phyloP scores from a whole-genome alignment of 2,329 filamentous ascomycete species.

The Eurotiales sp. region DNA sequence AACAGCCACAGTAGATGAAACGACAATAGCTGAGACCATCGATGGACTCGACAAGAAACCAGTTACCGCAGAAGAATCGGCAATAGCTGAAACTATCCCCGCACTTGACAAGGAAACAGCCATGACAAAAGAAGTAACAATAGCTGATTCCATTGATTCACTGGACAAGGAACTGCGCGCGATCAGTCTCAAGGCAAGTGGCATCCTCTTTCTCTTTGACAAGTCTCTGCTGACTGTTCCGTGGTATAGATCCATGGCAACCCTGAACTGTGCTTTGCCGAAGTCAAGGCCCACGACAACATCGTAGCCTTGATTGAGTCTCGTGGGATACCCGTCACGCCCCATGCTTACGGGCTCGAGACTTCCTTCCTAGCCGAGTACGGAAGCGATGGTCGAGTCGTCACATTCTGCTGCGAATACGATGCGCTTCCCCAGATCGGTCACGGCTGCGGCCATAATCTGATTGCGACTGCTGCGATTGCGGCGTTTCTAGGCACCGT shows the following conservation, averaged over 20 bases:
- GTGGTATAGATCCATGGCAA: constrained; percentile 13
- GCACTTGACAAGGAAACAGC: not conserved
- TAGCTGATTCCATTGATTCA: not conserved
- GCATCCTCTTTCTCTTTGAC: not conserved
- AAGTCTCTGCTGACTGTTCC: not conserved
- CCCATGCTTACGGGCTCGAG: constrained; percentile 15
- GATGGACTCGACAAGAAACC: too few species aligned
- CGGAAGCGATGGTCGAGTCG: constrained; percentile 9
- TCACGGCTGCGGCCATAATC: constrained; percentile 14
- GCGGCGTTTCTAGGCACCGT: constrained; percentile 14
- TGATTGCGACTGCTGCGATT: constrained; percentile 5
- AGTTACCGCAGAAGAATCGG: too few species aligned
- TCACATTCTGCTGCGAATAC: constrained; percentile 21
- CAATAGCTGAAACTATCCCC: too few species aligned
- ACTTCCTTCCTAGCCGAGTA: constrained; percentile 2
- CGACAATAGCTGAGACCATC: too few species aligned
- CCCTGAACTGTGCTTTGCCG: constrained; percentile 17
- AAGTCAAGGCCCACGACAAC: constrained; percentile 16
- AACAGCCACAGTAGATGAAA: too few species aligned
- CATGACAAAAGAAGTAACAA: not conserved
- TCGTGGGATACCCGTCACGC: constrained; percentile 4
- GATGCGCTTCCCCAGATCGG: constrained; percentile 17
- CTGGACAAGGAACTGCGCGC: not conserved
- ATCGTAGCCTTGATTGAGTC: constrained; percentile 14
- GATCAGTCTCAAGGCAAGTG: not conserved